phyloP scores from a whole-genome alignment of 768 basidiomycete species.

The Rhizopogon vinicolor region DNA sequence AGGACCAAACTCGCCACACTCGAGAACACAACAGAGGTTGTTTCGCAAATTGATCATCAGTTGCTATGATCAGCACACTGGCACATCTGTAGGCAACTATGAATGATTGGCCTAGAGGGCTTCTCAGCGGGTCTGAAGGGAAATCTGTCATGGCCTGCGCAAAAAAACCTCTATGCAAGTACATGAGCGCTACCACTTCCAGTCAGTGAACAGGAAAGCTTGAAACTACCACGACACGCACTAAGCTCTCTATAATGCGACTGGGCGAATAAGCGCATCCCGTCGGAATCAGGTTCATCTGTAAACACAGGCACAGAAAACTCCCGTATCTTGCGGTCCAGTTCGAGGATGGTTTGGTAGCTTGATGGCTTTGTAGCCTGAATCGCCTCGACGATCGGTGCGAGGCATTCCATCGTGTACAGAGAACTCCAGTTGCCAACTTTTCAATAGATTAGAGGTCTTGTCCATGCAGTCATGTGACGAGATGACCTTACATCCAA shows the following conservation, averaged over 20 bases:
- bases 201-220: background rate
- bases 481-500: slow-evolving; percentile 37
- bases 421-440: slow-evolving; percentile 47
- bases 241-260: slow-evolving; percentile 44
- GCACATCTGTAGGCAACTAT: slow-evolving; percentile 48
- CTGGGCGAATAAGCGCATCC: slow-evolving; percentile 38
- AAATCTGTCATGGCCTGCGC: slow-evolving; percentile 49
- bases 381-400: slow-evolving; percentile 37
- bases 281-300: slow-evolving; percentile 16
- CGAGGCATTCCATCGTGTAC: slow-evolving; percentile 35
- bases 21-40: slow-evolving; percentile 44
- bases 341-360: slow-evolving; percentile 43
- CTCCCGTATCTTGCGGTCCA: slow-evolving; percentile 46
- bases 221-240: slow-evolving; percentile 13
- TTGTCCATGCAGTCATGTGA: background rate
- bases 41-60: slow-evolving; percentile 35
- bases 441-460: slow-evolving; percentile 14
- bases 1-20: slow-evolving; percentile 58
- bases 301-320: slow-evolving; percentile 24
- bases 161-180: slow-evolving; percentile 54
- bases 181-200: slow-evolving; percentile 40
- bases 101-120: slow-evolving; percentile 48
- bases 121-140: slow-evolving; percentile 41
- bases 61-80: slow-evolving; percentile 39
- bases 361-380: slow-evolving; percentile 38